Conservation (phyloP, 83 land plant species). For the Picea mariana region DNA sequence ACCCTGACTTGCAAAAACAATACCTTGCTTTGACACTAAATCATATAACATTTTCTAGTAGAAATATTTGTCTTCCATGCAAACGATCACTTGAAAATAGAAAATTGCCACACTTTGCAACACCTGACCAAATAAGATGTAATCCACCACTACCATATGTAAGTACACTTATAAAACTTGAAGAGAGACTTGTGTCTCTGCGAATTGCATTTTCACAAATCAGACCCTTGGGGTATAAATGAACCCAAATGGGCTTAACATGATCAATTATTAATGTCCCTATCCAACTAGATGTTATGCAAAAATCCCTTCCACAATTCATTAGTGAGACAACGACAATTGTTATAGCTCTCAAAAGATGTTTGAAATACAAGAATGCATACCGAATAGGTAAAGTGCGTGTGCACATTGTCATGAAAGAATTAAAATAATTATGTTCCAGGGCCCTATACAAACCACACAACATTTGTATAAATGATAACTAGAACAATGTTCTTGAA, state of each 20-base stretch:
- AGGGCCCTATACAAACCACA: too few relatives aligned
- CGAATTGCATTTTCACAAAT: not conserved
- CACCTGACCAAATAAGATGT: too few relatives aligned
- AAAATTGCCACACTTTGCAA: too few relatives aligned
- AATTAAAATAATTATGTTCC: not conserved
- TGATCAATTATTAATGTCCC: not conserved
- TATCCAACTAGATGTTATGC: not conserved
- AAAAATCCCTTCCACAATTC: not conserved
- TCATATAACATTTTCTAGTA: too few relatives aligned
- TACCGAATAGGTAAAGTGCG: not conserved
- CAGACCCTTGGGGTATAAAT: not conserved
- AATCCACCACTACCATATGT: too few relatives aligned
- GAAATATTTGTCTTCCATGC: too few relatives aligned
- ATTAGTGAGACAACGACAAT: not conserved
- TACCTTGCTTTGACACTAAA: too few relatives aligned
- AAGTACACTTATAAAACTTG: not conserved
- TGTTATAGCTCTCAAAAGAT: not conserved
- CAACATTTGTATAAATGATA: not conserved
- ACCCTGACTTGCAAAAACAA: too few relatives aligned
- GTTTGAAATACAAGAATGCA: not conserved
- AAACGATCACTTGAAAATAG: too few relatives aligned
- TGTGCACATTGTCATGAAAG: not conserved
- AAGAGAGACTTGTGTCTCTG: not conserved
- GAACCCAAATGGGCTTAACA: not conserved
- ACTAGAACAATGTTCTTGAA: too few relatives aligned